Base-by-base conservation (phyloP, 139 green algal genomes). In the Deuterostichococcus epilithicus region DNA sequence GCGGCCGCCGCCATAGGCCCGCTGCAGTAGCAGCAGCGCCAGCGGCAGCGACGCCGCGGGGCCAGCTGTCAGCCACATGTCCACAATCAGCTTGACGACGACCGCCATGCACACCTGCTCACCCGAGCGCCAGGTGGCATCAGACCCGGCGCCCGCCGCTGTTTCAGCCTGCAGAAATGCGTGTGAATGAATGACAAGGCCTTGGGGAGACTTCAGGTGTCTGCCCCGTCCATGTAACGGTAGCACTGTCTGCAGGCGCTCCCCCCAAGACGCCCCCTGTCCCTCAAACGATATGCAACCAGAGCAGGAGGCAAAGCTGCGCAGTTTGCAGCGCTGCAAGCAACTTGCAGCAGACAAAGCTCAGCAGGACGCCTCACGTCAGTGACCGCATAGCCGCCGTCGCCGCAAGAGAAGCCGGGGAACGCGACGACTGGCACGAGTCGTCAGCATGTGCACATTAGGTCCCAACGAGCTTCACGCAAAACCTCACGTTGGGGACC, bases 11-110 rank as follows among this genome's bases (percentile, higher is more conserved):
- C 37, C 44, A 18, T 76, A 42, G 38, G 34, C 36, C 70, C 70
- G 74, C 72, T 89, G 78, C 39, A 89, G 82, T 81, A 95, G 82
- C 60, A 86, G 83, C 22, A 91, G 86, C 75, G 88, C 83, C 42
- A 94, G 74, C 0, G 87, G 81, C 76, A 88, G 90, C 1, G 88
- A 80, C 2, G 59, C 68, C 2, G 66, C 69, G 5, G 86, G 76
- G 1, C 87, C 88, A 1, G 76, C 79, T 22, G 75, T 72, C 18
- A 90, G 59, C 66, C 85, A 94, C 68, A 94, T 47, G 76, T 95
- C 91, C 78, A 94, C 81, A 22, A 95, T 35, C 0, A 95, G 80
- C 80, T 95, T 94, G 23, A 92, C 70, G 28, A 94, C 76, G 42
- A 95, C 83, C 47, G 78, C 74, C 37, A 82, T 80, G 39, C 84